These are phyloP conservation scores for Lepidium sativum DNA, from an alignment of 345 rosid genomes.

Conservation along the genomic window DNA sequence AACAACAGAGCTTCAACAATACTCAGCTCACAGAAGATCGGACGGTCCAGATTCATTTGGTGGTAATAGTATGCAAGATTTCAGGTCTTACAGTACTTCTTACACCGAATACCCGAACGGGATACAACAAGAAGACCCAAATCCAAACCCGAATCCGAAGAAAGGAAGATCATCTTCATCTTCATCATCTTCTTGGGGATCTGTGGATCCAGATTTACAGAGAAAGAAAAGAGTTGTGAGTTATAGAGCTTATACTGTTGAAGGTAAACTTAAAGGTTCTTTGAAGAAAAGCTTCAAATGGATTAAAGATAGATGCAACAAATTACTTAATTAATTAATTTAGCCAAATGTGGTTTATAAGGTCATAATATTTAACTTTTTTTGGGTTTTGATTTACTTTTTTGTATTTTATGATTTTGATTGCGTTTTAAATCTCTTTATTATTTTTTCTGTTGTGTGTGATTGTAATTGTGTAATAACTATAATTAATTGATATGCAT, in stretches of 20 bases:
- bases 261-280: constrained; percentile 70
- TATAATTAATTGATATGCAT: neutral
- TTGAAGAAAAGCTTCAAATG: constrained; percentile 56
- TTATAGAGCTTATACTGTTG: constrained; percentile 60
- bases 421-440: neutral
- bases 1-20: constrained; percentile 29
- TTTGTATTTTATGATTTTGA: neutral
- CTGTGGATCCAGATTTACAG: constrained; percentile 55
- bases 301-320: constrained; percentile 45
- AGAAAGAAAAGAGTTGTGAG: constrained; percentile 65
- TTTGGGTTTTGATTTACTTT: neutral
- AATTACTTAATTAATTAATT: constrained; percentile 23
- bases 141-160: constrained; percentile 29
- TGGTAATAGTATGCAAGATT: constrained; percentile 43
- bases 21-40: neutral
- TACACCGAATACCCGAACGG: constrained; percentile 31
- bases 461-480: neutral
- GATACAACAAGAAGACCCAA: neutral
- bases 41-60: constrained; percentile 21
- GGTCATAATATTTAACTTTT: neutral
- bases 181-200: constrained; percentile 47
- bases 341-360: neutral
- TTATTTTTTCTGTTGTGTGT: neutral
- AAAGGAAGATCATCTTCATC: constrained; percentile 40
- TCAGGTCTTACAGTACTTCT: constrained; percentile 52